Base-by-base conservation (phyloP, 257 asterid genomes). In the Cruciata laevipes region DNA sequence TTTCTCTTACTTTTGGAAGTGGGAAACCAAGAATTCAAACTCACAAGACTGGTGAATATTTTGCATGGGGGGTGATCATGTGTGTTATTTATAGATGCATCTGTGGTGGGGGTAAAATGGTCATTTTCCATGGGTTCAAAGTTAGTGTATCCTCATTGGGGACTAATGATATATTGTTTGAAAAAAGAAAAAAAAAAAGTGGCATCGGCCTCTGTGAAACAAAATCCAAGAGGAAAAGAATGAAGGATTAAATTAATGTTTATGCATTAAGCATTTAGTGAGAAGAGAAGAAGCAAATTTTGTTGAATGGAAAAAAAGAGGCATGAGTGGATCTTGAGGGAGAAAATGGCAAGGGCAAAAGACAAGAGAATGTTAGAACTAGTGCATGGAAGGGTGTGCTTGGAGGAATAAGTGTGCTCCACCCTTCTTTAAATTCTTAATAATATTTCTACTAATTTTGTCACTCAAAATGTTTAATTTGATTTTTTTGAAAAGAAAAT, bases 341-440 rank as follows among this genome's bases (percentile, higher is more conserved):
- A 79, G 86, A 82, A 83, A 76, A 75, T 69, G 78, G 64, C 58
- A 25, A 53, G 53, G 38, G 24, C 79, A 70, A 87, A 76, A 33
- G 63, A 81, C 87, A 81, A 86, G 78, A 78, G 71, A 73, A 75
- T 78, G 72, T 77, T 71, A 75, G 78, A 85, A 78, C 30, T 81
- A 83, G 87, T 71, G 77, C 80, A 82, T 87, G 96, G 90, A 84
- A 72, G 68, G 77, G 79, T 74, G 95, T 78, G 87, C 79, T 82
- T 83, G 87, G 86, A 79, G 81, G 95, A 88, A 83, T 84, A 87
- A 80, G 74, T 20, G 79, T 75, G 76, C 81, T 82, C 79, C 75
- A 68, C 82, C 66, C 68, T 42, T 47, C 55, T 44, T 44, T 44
- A 3, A 67, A 70, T n/a, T n/a, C n/a, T n/a, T n/a, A n/a, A n/a